phyloP scores from a whole-genome alignment of 306 rosid genomes.

The Casuarina equisetifolia region DNA sequence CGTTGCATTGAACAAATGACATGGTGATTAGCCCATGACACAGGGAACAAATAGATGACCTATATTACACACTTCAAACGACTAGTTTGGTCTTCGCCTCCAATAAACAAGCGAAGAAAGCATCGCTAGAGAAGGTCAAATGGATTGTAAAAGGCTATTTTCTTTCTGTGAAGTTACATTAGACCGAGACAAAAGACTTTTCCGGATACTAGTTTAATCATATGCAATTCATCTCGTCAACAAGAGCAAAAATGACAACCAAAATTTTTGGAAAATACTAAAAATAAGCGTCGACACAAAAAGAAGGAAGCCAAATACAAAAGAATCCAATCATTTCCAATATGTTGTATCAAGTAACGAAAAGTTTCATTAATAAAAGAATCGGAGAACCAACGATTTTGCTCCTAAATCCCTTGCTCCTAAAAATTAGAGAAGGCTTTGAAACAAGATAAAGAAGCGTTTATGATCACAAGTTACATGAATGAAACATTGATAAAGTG shows the following conservation, averaged over 20 bases:
- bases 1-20: not conserved
- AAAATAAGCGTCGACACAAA: constrained; percentile 3
- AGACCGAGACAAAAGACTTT: too few species aligned
- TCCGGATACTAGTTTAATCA: not conserved
- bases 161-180: not conserved
- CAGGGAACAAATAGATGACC: too few species aligned
- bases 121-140: not conserved
- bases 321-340: constrained; percentile 31
- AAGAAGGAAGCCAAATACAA: constrained; percentile 17
- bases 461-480: constrained; percentile 17
- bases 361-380: constrained; percentile 20
- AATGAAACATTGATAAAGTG: constrained; percentile 21
- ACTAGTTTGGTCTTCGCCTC: not conserved
- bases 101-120: not conserved
- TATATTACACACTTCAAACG: not conserved
- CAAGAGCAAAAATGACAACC: constrained; percentile 21
- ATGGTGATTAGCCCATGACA: not conserved
- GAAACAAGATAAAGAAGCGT: constrained; percentile 23
- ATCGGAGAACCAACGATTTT: constrained; percentile 31
- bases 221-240: constrained; percentile 31
- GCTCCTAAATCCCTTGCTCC: constrained; percentile 33
- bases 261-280: constrained; percentile 19
- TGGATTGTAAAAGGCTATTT: not conserved
- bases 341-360: constrained; percentile 28
- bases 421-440: constrained; percentile 34